Evolutionary conservation across 306 rosid species (phyloP).

Genomic region (Cicer yamashitae): DNA sequence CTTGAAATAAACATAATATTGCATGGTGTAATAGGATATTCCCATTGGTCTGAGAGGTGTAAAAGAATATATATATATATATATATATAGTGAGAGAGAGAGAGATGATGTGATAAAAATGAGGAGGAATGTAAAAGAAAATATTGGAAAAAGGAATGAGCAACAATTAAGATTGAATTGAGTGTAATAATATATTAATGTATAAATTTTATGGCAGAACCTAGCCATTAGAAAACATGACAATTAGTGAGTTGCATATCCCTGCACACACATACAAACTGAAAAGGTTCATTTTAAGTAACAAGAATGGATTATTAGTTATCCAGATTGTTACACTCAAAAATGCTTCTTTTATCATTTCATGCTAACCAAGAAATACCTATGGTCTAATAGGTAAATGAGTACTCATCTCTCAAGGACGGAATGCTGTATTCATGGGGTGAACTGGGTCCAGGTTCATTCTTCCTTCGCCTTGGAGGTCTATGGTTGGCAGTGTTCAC

Average conservation of each 20-base stretch:
- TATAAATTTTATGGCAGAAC: constrained; percentile 28
- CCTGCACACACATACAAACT: constrained; percentile 1
- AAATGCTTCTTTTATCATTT: neutral
- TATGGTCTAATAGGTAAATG: constrained; percentile 73
- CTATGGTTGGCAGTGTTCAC: constrained; percentile 85
- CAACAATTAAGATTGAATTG: neutral
- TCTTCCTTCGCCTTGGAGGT: constrained; percentile 93
- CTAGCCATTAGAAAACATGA: neutral
- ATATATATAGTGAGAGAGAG: neutral
- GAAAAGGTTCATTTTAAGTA: constrained; percentile 12
- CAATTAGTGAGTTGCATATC: constrained; percentile 3
- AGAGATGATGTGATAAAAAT: neutral
- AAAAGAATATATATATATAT: neutral
- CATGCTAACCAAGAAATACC: constrained; percentile 22
- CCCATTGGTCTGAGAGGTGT: neutral
- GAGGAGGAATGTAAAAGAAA: constrained; percentile 1
- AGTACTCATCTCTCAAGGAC: constrained; percentile 87
- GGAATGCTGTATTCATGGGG: constrained; percentile 88
- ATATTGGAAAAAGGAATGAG: neutral
- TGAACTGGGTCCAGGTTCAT: constrained; percentile 82
- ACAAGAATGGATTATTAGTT: constrained; percentile 20
- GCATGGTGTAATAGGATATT: constrained; percentile 14
- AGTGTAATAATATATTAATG: constrained; percentile 21
- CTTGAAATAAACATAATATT: constrained; percentile 28
- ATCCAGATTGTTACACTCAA: constrained; percentile 26